phyloP scores from a whole-genome alignment of 768 basidiomycete genomes.

The Mycena polygramma region DNA sequence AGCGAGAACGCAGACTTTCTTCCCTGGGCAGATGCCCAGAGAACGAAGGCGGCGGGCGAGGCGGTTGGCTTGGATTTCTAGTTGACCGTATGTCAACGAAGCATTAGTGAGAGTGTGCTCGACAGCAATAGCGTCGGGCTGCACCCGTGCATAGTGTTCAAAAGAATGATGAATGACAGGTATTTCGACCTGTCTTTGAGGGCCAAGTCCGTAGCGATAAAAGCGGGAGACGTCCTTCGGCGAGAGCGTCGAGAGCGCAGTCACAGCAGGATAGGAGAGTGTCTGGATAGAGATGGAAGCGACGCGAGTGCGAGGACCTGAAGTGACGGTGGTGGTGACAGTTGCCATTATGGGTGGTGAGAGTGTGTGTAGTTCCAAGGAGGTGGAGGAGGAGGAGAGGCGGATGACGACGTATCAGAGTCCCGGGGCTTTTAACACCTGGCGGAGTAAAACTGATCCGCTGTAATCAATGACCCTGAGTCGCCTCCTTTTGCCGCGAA shows the following conservation, averaged over 20 bases:
- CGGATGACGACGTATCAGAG: no score
- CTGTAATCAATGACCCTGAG: no score
- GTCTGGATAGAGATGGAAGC: constrained; percentile 26
- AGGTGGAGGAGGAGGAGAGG: constrained; percentile 8
- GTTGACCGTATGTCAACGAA: constrained; percentile 46
- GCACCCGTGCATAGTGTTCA: constrained; percentile 41
- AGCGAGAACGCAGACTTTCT: constrained; percentile 60
- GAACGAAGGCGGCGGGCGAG: constrained; percentile 52
- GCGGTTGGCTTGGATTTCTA: constrained; percentile 49
- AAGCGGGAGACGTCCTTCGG: constrained; percentile 41
- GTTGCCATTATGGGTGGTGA: constrained; percentile 21
- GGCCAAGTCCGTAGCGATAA: constrained; percentile 42
- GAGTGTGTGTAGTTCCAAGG: constrained; percentile 23
- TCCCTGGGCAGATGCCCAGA: constrained; percentile 55
- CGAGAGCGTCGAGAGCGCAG: constrained; percentile 36
- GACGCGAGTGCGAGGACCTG: constrained; percentile 13
- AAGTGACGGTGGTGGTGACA: constrained; percentile 18
- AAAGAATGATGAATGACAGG: constrained; percentile 46
- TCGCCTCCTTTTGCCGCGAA: no score
- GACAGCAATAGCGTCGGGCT: constrained; percentile 44
- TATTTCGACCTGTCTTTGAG: constrained; percentile 37
- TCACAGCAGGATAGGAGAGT: constrained; percentile 21
- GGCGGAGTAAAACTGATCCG: no score
- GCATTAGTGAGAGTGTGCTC: constrained; percentile 37
- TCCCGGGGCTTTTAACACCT: no score